Evolutionary conservation across 176 grass and related monocot genomes (phyloP), one percentile per base, ranked within the genome.

Genomic region (Paspalum vaginatum): DNA sequence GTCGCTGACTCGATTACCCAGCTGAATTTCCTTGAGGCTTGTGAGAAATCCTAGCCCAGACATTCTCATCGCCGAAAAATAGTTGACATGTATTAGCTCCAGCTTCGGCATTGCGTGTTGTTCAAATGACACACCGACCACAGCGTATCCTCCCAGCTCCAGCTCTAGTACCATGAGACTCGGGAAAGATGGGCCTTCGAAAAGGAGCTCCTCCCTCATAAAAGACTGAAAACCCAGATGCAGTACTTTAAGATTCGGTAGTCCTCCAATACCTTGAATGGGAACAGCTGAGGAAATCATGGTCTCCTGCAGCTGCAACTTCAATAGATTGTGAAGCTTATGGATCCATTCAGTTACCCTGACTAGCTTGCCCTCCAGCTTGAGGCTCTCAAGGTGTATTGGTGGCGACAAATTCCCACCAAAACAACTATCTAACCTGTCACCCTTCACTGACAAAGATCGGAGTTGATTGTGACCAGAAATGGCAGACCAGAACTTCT

Each of bases 241-340:
- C 17, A 62, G 56, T 12, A 51, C 20, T 37, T 45, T 8, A 61
- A 82, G 46, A 42, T 64, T 64, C 43, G 45, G 57, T 74, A 83
- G 57, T 8, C 0, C 0, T 6, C 68, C 68, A 26, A 74, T 15
- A 20, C 2, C 44, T 20, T 53, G 20, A 26, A 64, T 73, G 27
- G 20, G 7, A 56, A 0, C 26, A n/a, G 6, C 12, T 17, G 16
- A 0, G 2, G 9, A 0, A 26, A 82, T 5, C 3, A 0, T 0
- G 18, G 2, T 41, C 0, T 0, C 0, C 0, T 0, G 0, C 1
- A 81, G 43, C 7, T 40, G 11, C 44, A 82, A 49, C 43, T 82
- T 82, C 24, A 20, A 37, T 3, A 82, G 68, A 52, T 52, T 63
- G 2, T 52, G 26, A 62, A 73, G 56, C 18, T 18, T 5, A 40